phyloP scores from a whole-genome alignment of 202 grass and related monocot species.

The Schoenoplectus triqueter region DNA sequence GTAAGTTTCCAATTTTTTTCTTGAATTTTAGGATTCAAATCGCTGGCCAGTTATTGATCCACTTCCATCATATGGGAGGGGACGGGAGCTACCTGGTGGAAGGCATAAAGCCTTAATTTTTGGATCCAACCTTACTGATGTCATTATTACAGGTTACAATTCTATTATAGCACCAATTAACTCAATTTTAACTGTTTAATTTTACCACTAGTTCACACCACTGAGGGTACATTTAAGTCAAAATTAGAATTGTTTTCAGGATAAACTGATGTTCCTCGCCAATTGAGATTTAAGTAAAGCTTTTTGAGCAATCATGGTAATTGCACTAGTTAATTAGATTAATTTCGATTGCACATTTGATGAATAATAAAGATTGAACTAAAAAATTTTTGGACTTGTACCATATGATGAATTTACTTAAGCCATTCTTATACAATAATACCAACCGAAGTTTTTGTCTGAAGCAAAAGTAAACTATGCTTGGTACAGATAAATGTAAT shows the following conservation, averaged over 20 bases:
- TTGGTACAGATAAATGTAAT: conserved; percentile 30
- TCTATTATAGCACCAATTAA: conserved; percentile 27
- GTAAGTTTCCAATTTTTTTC: background rate
- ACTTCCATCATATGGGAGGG: conserved; percentile 91
- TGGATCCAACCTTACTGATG: conserved; percentile 80
- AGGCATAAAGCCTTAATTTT: conserved; percentile 91
- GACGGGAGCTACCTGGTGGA: conserved; percentile 82
- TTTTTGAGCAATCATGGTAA: background rate
- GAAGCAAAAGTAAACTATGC: background rate
- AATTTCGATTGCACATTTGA: background rate
- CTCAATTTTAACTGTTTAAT: conserved; percentile 16
- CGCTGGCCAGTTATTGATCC: conserved; percentile 82
- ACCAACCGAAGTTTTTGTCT: background rate
- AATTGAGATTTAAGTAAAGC: conserved; percentile 5
- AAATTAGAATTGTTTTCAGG: background rate
- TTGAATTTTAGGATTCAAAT: conserved; percentile 60
- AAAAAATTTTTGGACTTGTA: background rate
- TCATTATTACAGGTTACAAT: conserved; percentile 87
- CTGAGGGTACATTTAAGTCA: background rate
- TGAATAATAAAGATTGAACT: background rate
- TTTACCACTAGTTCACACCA: background rate
- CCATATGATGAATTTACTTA: background rate
- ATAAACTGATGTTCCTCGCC: background rate
- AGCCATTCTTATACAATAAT: background rate
- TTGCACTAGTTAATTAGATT: background rate